Conservation (phyloP, 2,329 filamentous ascomycete genomes). For the Davidsoniella australis region DNA sequence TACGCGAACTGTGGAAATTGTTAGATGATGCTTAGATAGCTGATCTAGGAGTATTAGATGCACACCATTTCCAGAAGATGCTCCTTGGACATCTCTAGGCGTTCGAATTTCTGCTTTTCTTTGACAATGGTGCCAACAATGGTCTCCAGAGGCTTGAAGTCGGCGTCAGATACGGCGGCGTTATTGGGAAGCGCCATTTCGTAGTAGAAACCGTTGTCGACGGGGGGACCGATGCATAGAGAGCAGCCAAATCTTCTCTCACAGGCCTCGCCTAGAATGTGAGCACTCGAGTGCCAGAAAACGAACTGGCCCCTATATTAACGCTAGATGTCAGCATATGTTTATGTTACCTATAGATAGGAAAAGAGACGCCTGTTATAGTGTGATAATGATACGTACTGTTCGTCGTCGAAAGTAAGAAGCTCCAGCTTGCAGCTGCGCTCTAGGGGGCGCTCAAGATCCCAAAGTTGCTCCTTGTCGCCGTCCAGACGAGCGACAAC, state of each 20-base stretch:
- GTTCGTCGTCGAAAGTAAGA: conserved; percentile 51
- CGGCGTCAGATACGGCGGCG: conserved; percentile 50
- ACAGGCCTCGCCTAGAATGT: conserved; percentile 86
- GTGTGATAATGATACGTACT: conserved; percentile 10
- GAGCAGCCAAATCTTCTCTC: conserved; percentile 83
- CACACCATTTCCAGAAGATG: conserved; percentile 64
- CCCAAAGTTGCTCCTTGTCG: conserved; percentile 58
- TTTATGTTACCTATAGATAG: background rate
- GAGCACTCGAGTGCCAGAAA: conserved; percentile 94
- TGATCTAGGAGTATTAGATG: background rate
- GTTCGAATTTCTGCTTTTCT: conserved; percentile 90
- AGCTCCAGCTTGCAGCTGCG: conserved; percentile 71
- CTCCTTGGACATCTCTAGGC: conserved; percentile 75
- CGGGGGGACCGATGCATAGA: conserved; percentile 84
- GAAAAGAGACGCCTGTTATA: no score
- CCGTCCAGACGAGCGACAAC: conserved; percentile 77
- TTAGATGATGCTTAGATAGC: conserved; percentile 1
- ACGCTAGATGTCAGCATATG: background rate
- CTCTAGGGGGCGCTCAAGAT: conserved; percentile 80
- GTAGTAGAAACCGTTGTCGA: conserved; percentile 89
- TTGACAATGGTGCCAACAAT: conserved; percentile 75
- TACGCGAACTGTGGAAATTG: conserved; percentile 50
- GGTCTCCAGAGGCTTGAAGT: conserved; percentile 73
- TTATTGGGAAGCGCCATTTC: conserved; percentile 75
- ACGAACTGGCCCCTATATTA: conserved; percentile 58